Conservation (phyloP, 352 stramenopile species). For the Blastocystis sp. region DNA sequence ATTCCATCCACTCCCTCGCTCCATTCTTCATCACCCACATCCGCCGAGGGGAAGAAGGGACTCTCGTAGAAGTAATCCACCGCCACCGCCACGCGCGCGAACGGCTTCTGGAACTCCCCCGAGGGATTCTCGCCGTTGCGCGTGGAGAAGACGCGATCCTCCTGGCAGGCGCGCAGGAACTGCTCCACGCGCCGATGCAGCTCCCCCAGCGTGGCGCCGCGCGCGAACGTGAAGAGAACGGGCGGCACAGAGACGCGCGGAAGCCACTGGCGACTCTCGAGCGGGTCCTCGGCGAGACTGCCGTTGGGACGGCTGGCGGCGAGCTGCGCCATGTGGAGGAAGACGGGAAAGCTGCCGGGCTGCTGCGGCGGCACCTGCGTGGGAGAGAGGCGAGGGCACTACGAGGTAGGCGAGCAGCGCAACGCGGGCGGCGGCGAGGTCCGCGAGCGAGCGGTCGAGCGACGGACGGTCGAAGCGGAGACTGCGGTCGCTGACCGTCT, state of each 20-base stretch:
- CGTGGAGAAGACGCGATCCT: background rate
- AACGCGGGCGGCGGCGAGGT: background rate
- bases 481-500: no score
- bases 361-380: background rate
- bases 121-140: background rate
- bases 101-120: background rate
- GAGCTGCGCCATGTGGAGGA: background rate
- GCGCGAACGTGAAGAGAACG: background rate
- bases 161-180: background rate
- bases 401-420: constrained; percentile 19
- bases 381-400: background rate
- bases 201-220: background rate
- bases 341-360: background rate
- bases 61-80: constrained; percentile 18
- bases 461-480: background rate
- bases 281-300: background rate
- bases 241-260: background rate
- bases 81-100: background rate
- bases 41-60: background rate
- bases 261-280: background rate
- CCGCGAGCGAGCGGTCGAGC: background rate
- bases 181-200: background rate
- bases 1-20: background rate
- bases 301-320: background rate
- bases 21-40: background rate